Evolutionary conservation across 257 asterid genomes (phyloP).

Genomic region (Solanum paucissectum): DNA sequence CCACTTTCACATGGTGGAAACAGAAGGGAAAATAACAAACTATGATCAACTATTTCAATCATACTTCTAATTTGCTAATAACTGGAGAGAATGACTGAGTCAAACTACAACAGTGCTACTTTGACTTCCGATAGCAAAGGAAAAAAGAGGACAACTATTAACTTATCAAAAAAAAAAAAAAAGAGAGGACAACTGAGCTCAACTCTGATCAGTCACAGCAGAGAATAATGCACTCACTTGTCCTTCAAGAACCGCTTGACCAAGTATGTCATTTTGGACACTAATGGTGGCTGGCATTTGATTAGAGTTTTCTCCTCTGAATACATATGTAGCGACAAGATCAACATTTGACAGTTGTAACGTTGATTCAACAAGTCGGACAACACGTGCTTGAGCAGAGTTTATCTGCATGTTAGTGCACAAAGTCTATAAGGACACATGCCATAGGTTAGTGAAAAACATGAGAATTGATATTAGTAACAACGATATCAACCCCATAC

Average conservation of each 20-base stretch:
- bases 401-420: conserved; percentile 49
- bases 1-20: not conserved
- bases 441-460: not conserved
- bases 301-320: conserved; percentile 62
- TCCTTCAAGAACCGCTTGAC: conserved; percentile 67
- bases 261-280: conserved; percentile 61
- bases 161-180: not conserved
- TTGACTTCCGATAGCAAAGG: not conserved
- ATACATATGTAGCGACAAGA: conserved; percentile 52
- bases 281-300: conserved; percentile 55
- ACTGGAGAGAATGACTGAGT: not conserved
- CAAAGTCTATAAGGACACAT: not conserved
- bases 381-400: conserved; percentile 51
- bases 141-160: not conserved
- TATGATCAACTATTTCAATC: not conserved
- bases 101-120: not conserved
- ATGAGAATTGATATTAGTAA: not conserved
- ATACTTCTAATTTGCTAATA: not conserved
- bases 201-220: not conserved
- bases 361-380: conserved; percentile 72
- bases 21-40: not conserved
- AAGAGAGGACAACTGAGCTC: not conserved
- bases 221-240: conserved; percentile 39
- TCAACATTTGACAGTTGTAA: conserved; percentile 75
- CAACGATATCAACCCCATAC: conserved; percentile 22